A percentile compares a stretch with the other conserved stretches of the same genome.
These are phyloP conservation scores for Penium margaritaceum DNA, from an alignment of 139 green algal genomes.

Conservation along the genomic window DNA sequence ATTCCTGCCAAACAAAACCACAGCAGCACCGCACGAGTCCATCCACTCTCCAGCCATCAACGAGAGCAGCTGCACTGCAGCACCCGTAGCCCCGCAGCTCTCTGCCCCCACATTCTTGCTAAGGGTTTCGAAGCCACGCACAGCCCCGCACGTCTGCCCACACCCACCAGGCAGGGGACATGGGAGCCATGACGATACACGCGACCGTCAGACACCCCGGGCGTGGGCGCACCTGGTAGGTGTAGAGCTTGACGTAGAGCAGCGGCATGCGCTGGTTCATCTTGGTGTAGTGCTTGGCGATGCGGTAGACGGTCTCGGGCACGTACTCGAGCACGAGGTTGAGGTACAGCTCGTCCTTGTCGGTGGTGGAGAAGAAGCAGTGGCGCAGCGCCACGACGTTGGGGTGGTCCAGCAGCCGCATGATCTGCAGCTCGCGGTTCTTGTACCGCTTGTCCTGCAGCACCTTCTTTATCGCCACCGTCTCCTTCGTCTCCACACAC, in stretches of 20 bases:
- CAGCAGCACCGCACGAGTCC: too few species aligned
- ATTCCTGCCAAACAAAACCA: too few species aligned
- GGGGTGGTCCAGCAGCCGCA: slow-evolving; percentile 89
- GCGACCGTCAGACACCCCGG: not conserved
- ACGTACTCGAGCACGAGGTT: slow-evolving; percentile 98
- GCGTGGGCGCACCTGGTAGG: slow-evolving; percentile 68
- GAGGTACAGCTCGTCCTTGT: slow-evolving; percentile 76
- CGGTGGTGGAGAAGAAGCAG: slow-evolving; percentile 83
- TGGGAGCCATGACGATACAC: not conserved
- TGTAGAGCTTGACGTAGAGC: slow-evolving; percentile 89
- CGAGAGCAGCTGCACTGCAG: too few species aligned
- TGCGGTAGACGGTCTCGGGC: slow-evolving; percentile 91
- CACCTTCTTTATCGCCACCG: slow-evolving; percentile 99
- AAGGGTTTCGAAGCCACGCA: too few species aligned
- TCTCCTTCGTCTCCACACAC: slow-evolving; percentile 85
- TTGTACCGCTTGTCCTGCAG: slow-evolving; percentile 99
- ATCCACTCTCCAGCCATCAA: too few species aligned
- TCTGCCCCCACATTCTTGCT: too few species aligned
- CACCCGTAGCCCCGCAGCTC: too few species aligned
- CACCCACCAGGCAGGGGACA: too few species aligned
- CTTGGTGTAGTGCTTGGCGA: slow-evolving; percentile 92
- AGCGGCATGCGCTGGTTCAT: slow-evolving; percentile 85
- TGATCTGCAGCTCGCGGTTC: slow-evolving; percentile 96
- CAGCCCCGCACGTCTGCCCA: too few species aligned
- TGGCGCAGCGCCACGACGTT: slow-evolving; percentile 95